Conservation (phyloP, 2,329 filamentous ascomycete genomes). For the Zymoseptoria passerinii region DNA sequence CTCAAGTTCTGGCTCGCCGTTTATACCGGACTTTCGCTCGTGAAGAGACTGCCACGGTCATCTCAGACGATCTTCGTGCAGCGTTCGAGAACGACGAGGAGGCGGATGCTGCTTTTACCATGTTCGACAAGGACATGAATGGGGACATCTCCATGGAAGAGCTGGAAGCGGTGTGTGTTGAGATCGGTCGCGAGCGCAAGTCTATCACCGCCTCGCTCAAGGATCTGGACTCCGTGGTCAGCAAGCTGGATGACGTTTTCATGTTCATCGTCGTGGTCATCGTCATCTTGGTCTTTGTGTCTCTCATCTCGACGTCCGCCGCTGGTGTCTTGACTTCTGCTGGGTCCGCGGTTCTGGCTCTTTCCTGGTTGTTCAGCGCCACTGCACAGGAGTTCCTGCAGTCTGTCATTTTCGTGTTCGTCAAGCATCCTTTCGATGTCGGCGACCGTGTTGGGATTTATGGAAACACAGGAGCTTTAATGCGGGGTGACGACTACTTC, state of each 20-base stretch:
- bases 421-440: conserved; percentile 96
- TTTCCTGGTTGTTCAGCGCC: conserved; percentile 86
- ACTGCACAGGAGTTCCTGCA: conserved; percentile 93
- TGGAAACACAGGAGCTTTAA: conserved; percentile 71
- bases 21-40: conserved; percentile 78
- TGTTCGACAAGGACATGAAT: conserved; percentile 96
- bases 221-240: conserved; percentile 86
- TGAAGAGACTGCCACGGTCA: conserved; percentile 67
- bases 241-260: conserved; percentile 81
- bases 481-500: conserved; percentile 86
- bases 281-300: conserved; percentile 76
- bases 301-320: conserved; percentile 82
- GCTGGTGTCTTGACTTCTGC: conserved; percentile 83
- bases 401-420: conserved; percentile 89
- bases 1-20: conserved; percentile 77
- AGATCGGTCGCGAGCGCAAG: conserved; percentile 90
- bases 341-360: conserved; percentile 75
- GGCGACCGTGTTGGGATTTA: conserved; percentile 89
- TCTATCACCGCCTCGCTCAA: conserved; percentile 91
- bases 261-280: conserved; percentile 78
- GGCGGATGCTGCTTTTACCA: conserved; percentile 76
- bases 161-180: conserved; percentile 83
- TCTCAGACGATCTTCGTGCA: conserved; percentile 65
- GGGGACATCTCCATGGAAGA: conserved; percentile 95
- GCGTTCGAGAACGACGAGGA: conserved; percentile 80